Percentiles rank a stretch among this genome's conserved stretches.
Conservation (phyloP, 495 filamentous ascomycete genomes). For the Penicillium flavigenum region DNA sequence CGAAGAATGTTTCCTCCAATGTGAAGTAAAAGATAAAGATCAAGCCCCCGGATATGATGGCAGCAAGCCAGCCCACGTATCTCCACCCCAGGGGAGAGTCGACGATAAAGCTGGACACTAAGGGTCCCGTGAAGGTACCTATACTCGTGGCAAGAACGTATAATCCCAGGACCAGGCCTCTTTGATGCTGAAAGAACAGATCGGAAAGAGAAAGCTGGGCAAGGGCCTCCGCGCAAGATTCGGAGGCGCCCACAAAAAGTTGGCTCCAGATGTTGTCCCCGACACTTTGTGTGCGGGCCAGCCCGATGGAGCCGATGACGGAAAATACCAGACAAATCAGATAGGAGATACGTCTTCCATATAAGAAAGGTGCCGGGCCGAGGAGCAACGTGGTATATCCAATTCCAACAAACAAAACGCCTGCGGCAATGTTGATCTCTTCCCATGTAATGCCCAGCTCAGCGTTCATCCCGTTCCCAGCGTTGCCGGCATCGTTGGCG, state of each 20-base stretch:
- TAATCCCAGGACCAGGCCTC: conserved; percentile 26
- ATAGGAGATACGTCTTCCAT: conserved; percentile 27
- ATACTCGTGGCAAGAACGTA: conserved; percentile 33
- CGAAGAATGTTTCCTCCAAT: conserved; percentile 31
- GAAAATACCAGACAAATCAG: conserved; percentile 26
- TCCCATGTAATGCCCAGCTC: conserved; percentile 26
- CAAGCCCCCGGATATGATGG: conserved; percentile 27
- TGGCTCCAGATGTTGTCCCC: conserved; percentile 30
- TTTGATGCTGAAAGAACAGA: conserved; percentile 30
- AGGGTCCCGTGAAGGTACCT: conserved; percentile 34
- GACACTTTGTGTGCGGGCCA: conserved; percentile 18
- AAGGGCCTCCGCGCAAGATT: conserved; percentile 30
- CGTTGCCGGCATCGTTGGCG: conserved; percentile 31
- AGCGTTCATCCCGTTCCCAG: conserved; percentile 26
- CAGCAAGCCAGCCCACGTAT: conserved; percentile 35
- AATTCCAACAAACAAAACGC: conserved; percentile 29
- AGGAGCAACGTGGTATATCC: conserved; percentile 26
- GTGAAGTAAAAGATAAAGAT: conserved; percentile 27
- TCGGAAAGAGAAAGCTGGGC: conserved; percentile 31
- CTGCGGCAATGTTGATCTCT: conserved; percentile 27
- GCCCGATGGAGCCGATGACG: conserved; percentile 27
- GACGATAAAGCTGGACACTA: conserved; percentile 31
- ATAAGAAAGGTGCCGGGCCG: conserved; percentile 26
- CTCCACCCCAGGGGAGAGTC: conserved; percentile 29
- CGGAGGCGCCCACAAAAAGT: conserved; percentile 30